Conservation (phyloP, 352 stramenopile species). For the Phytophthora quininea region DNA sequence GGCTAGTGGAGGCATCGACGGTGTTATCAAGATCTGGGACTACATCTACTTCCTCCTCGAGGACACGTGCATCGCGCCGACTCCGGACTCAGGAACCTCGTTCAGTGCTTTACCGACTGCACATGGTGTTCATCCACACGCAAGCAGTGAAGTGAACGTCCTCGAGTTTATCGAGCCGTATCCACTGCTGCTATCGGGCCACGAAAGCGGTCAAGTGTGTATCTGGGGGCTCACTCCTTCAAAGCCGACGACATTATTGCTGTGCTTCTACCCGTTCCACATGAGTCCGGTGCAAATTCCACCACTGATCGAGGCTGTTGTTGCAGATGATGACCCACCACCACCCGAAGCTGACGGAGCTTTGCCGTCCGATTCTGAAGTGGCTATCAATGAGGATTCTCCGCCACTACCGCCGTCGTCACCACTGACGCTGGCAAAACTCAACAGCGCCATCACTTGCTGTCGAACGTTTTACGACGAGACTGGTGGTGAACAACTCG, state of each 20-base stretch:
- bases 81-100: conserved; percentile 11
- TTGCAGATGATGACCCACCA: not conserved
- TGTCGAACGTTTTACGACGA: conserved; percentile 72
- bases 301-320: not conserved
- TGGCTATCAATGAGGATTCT: not conserved
- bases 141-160: conserved; percentile 57
- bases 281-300: conserved; percentile 24
- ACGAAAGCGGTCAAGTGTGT: conserved; percentile 74
- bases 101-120: conserved; percentile 15
- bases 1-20: conserved; percentile 64
- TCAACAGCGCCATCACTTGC: conserved; percentile 46
- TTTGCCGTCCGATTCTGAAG: not conserved
- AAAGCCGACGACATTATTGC: conserved; percentile 46
- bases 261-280: conserved; percentile 48
- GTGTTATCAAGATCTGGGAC: conserved; percentile 84
- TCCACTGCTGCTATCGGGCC: conserved; percentile 65
- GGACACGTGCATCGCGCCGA: conserved; percentile 43
- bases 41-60: conserved; percentile 86
- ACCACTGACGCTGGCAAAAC: conserved; percentile 25
- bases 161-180: conserved; percentile 81
- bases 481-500: conserved; percentile 55
- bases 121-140: conserved; percentile 5
- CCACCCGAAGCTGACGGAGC: not conserved
- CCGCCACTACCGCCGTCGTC: conserved; percentile 1
- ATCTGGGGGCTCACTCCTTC: conserved; percentile 62